phyloP scores from a whole-genome alignment of 2,329 filamentous ascomycete species.

The Chrysoporthe cubensis region DNA sequence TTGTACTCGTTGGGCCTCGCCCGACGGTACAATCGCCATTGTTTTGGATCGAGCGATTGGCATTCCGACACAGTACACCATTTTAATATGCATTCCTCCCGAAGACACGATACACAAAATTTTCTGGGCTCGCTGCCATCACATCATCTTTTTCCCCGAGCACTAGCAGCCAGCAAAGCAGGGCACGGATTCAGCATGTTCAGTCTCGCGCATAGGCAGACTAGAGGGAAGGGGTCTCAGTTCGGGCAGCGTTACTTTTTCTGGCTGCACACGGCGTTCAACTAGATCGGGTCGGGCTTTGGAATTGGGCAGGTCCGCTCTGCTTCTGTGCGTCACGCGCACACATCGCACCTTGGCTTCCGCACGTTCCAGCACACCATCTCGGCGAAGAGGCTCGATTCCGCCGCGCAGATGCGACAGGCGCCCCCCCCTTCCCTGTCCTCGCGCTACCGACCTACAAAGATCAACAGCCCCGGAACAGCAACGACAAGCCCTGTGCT shows the following conservation, averaged over 20 bases:
- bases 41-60: conserved; percentile 29
- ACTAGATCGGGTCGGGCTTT: conserved; percentile 31
- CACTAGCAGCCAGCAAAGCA: conserved; percentile 29
- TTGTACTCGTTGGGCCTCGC: conserved; percentile 13
- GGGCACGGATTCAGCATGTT: conserved; percentile 15
- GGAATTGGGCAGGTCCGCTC: conserved; percentile 29
- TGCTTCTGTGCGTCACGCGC: conserved; percentile 29
- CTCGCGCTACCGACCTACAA: conserved; percentile 1
- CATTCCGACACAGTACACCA: conserved; percentile 36
- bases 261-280: conserved; percentile 43
- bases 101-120: conserved; percentile 33
- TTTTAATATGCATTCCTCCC: conserved; percentile 40
- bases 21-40: conserved; percentile 16
- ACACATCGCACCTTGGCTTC: conserved; percentile 21
- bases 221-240: conserved; percentile 24
- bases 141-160: conserved; percentile 10
- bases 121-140: conserved; percentile 37
- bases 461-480: conserved; percentile 14
- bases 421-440: background rate
- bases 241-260: conserved; percentile 34
- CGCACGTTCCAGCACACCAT: conserved; percentile 16
- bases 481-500: conserved; percentile 6
- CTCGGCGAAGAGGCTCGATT: conserved; percentile 8
- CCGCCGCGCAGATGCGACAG: conserved; percentile 15
- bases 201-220: conserved; percentile 5